phyloP scores from a whole-genome alignment of 2,329 filamentous ascomycete genomes.

The Aspergillus ruber region DNA sequence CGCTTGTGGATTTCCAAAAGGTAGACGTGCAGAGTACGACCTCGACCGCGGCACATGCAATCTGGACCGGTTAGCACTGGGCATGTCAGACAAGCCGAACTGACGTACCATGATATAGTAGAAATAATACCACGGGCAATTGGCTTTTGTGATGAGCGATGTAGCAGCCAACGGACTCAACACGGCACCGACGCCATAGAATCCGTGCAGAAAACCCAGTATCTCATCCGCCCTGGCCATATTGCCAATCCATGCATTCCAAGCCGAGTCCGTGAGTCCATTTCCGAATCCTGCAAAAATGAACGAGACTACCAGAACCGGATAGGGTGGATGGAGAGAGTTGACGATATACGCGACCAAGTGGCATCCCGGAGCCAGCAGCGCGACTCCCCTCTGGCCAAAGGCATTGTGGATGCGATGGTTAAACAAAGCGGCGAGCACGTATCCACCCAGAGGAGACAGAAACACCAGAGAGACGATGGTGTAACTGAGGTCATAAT shows the following conservation, averaged over 20 bases:
- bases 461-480: conserved; percentile 47
- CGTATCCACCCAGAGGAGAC: conserved; percentile 43
- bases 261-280: conserved; percentile 46
- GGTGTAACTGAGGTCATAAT: conserved; percentile 43
- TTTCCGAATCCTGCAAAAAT: conserved; percentile 38
- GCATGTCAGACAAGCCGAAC: background rate
- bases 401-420: conserved; percentile 36
- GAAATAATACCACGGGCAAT: conserved; percentile 63
- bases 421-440: conserved; percentile 40
- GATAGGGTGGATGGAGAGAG: conserved; percentile 36
- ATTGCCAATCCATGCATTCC: conserved; percentile 61
- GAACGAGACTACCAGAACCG: conserved; percentile 35
- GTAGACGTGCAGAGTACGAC: conserved; percentile 12
- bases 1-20: conserved; percentile 19
- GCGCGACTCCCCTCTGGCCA: conserved; percentile 65
- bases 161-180: conserved; percentile 66
- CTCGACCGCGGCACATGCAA: conserved; percentile 22
- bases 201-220: conserved; percentile 64
- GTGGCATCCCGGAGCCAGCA: conserved; percentile 52
- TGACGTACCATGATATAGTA: conserved; percentile 66
- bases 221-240: conserved; percentile 70
- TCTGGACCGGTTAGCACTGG: conserved; percentile 7
- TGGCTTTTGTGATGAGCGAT: conserved; percentile 59
- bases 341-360: conserved; percentile 33
- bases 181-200: conserved; percentile 67